A percentile compares a stretch with the other conserved stretches of the same genome.
These are phyloP conservation scores for Mortierella antarctica DNA, from an alignment of 192 early-diverging fungal genomes.

Conservation along the genomic window DNA sequence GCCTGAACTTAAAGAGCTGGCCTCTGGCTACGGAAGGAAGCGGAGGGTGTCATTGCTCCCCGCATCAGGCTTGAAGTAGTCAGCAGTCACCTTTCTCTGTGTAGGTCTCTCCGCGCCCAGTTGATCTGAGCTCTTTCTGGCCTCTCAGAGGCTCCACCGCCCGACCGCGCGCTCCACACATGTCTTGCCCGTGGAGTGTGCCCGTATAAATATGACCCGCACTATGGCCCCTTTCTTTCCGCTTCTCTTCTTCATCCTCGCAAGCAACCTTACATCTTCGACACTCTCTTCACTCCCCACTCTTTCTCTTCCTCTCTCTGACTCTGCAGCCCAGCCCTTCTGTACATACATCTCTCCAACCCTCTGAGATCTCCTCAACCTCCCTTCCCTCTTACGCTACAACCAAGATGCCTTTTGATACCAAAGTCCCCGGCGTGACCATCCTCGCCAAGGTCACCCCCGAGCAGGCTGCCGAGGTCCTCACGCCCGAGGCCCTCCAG, in stretches of 20 bases:
- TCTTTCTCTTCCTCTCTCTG: neutral
- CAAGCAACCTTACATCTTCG: no score
- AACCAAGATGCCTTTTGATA: constrained; percentile 21
- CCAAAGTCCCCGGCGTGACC: constrained; percentile 72
- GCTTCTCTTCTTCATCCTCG: neutral
- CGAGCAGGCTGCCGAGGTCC: constrained; percentile 73
- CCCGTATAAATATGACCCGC: neutral
- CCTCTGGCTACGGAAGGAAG: no score
- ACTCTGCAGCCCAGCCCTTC: neutral
- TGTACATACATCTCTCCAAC: neutral
- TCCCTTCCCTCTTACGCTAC: neutral
- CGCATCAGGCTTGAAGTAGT: no score
- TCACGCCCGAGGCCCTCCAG: constrained; percentile 82
- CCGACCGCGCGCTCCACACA: no score
- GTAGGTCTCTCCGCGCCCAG: no score
- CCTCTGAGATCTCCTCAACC: no score
- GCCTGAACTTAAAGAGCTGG: no score
- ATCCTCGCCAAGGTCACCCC: constrained; percentile 74
- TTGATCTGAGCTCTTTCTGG: no score
- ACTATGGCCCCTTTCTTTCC: neutral
- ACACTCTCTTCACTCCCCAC: neutral
- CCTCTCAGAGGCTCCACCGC: no score
- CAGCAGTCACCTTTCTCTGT: no score
- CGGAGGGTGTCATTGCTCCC: no score
- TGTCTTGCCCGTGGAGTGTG: no score